Conservation (phyloP, 768 basidiomycete genomes). For the Leccinum truebloodii region DNA sequence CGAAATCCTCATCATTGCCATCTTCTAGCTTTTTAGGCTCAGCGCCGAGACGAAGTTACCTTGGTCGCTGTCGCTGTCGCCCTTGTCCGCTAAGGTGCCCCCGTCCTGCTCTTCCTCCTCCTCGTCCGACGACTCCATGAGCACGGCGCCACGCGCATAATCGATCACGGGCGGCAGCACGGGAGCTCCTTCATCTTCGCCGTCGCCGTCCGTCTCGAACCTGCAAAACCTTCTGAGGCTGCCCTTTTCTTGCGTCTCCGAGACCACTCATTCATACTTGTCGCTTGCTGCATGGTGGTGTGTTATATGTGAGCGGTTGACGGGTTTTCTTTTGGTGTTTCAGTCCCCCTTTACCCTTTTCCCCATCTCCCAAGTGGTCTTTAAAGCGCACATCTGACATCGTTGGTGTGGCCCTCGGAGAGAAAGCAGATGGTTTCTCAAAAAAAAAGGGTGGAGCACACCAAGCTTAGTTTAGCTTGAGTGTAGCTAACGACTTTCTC, state of each 20-base stretch:
- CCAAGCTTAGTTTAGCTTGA: background rate
- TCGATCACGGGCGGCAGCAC: too few species aligned
- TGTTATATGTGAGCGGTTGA: too few species aligned
- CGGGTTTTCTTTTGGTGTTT: conserved; percentile 11
- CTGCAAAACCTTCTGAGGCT: too few species aligned
- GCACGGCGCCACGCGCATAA: too few species aligned
- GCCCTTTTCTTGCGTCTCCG: too few species aligned
- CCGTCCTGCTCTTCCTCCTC: conserved; percentile 29
- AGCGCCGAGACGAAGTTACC: conserved; percentile 51
- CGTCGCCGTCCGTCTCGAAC: too few species aligned
- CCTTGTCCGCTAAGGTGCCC: conserved; percentile 16
- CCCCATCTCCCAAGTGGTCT: conserved; percentile 61
- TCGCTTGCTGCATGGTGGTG: too few species aligned
- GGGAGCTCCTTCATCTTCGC: too few species aligned
- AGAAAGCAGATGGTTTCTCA: background rate
- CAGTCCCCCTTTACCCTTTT: conserved; percentile 35
- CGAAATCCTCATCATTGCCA: conserved; percentile 42
- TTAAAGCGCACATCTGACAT: conserved; percentile 89
- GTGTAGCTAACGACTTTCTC: background rate
- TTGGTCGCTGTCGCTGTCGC: conserved; percentile 49
- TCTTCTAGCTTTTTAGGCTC: conserved; percentile 27
- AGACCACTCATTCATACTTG: too few species aligned
- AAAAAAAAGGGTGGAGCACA: background rate
- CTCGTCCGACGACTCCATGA: too few species aligned
- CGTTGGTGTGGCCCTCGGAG: background rate